phyloP scores from a whole-genome alignment of 148 eudicot species.

The Arbutus unedo region DNA sequence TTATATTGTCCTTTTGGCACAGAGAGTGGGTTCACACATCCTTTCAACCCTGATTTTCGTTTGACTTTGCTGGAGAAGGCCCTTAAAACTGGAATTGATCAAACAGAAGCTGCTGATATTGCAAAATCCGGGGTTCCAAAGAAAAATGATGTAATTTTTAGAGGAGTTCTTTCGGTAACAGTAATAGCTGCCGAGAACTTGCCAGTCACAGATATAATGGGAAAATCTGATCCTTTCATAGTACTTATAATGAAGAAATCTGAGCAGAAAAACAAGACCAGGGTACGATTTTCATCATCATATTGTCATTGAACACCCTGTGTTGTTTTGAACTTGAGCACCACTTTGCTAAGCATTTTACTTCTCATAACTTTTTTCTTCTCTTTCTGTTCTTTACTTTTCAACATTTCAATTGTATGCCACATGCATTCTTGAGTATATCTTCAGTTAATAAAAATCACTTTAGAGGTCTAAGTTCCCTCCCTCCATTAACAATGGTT shows the following conservation, averaged over 20 bases:
- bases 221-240: constrained; percentile 88
- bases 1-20: constrained; percentile 69
- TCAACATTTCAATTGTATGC: background rate
- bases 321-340: background rate
- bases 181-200: constrained; percentile 68
- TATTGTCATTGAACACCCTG: background rate
- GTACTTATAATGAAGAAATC: constrained; percentile 60
- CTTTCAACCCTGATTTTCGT: constrained; percentile 37
- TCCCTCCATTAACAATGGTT: background rate
- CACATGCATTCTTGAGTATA: background rate
- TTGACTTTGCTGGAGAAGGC: constrained; percentile 69
- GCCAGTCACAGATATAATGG: constrained; percentile 67
- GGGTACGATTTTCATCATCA: constrained; percentile 44
- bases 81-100: constrained; percentile 48
- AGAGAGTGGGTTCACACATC: constrained; percentile 48
- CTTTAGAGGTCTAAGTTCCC: background rate
- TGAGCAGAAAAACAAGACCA: constrained; percentile 63
- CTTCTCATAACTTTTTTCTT: background rate
- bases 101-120: constrained; percentile 31
- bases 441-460: background rate
- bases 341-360: background rate
- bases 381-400: background rate
- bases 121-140: constrained; percentile 35
- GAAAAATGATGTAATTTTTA: constrained; percentile 53
- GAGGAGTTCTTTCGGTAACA: constrained; percentile 90